Conservation (phyloP, 768 basidiomycete genomes). For the Kwoniella dendrophila region DNA sequence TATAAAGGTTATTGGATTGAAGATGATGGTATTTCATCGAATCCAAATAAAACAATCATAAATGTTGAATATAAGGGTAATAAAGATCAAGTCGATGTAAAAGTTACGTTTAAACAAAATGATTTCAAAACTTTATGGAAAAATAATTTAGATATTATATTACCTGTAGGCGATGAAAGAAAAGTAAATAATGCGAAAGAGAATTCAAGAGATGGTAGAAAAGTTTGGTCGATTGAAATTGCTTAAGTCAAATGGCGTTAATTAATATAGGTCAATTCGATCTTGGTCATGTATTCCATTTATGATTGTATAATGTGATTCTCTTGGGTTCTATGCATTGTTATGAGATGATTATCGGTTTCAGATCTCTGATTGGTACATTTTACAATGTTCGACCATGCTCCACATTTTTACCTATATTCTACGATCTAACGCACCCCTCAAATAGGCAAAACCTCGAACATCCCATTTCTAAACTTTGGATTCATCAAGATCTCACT, state of each 20-base stretch:
- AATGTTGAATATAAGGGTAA: conserved; percentile 35
- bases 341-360: too few relatives aligned
- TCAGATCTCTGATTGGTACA: too few relatives aligned
- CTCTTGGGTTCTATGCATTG: too few relatives aligned
- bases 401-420: too few relatives aligned
- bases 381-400: too few relatives aligned
- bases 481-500: neutral
- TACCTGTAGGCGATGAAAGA: conserved; percentile 48
- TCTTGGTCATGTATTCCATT: too few relatives aligned
- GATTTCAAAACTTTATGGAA: conserved; percentile 51
- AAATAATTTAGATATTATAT: conserved; percentile 34
- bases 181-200: conserved; percentile 36
- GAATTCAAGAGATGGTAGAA: conserved; percentile 27
- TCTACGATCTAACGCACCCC: too few relatives aligned
- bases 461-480: too few relatives aligned
- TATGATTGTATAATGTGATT: too few relatives aligned
- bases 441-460: too few relatives aligned
- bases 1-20: conserved; percentile 51
- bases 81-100: conserved; percentile 34
- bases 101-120: conserved; percentile 32
- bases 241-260: neutral
- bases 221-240: conserved; percentile 23
- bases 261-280: too few relatives aligned
- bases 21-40: conserved; percentile 52
- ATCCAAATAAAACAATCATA: conserved; percentile 40